A percentile compares a stretch with the other conserved stretches of the same genome.
phyloP scores from a whole-genome alignment of 768 basidiomycete genomes.

The Sarcodon aspratus region DNA sequence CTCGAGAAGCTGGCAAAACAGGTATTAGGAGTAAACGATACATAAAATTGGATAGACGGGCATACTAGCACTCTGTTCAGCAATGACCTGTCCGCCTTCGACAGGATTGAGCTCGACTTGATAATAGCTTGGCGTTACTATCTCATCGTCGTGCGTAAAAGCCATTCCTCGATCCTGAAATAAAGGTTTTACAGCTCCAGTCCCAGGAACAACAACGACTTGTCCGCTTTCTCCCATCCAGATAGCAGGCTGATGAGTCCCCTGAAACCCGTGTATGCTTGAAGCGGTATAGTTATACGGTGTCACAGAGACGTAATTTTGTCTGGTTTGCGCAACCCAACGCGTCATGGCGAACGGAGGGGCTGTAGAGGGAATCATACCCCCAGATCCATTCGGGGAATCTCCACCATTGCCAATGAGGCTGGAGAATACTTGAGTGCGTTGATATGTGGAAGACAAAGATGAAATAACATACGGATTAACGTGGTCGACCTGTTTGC shows the following conservation, averaged over 20 bases:
- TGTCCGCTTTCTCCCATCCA: constrained; percentile 82
- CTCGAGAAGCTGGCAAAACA: constrained; percentile 45
- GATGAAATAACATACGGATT: constrained; percentile 26
- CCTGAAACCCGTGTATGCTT: constrained; percentile 63
- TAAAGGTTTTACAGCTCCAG: constrained; percentile 32
- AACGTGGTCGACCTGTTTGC: constrained; percentile 31
- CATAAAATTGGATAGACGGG: background rate
- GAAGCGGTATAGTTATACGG: constrained; percentile 58
- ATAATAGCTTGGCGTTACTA: constrained; percentile 43
- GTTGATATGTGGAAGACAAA: background rate
- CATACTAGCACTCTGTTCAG: constrained; percentile 52
- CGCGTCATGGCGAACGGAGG: constrained; percentile 83
- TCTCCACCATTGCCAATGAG: constrained; percentile 67
- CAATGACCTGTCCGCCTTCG: constrained; percentile 36
- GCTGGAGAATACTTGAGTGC: constrained; percentile 11
- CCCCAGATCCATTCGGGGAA: constrained; percentile 59
- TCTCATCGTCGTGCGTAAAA: constrained; percentile 40
- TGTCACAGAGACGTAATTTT: constrained; percentile 64
- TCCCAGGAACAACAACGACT: constrained; percentile 49
- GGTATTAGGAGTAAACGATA: background rate
- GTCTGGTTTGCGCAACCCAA: constrained; percentile 73
- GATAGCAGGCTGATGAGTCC: constrained; percentile 76
- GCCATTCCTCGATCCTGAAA: constrained; percentile 51
- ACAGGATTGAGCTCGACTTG: constrained; percentile 42
- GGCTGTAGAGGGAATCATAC: constrained; percentile 68